phyloP scores from a whole-genome alignment of 2,329 filamentous ascomycete species.

The Venturiaceae sp. region DNA sequence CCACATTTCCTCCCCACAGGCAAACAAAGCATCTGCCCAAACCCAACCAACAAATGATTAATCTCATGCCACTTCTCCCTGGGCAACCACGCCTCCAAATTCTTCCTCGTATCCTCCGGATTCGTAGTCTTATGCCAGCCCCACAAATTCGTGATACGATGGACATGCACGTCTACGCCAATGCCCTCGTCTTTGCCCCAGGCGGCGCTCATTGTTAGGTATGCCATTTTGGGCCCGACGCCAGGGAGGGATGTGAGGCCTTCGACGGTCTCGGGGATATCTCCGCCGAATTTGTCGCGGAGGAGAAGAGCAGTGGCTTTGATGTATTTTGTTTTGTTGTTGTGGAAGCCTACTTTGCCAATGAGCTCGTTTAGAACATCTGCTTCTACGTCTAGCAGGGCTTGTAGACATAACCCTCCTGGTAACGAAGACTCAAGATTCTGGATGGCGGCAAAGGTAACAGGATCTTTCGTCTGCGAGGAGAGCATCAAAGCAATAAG shows the following conservation, averaged over 20 bases:
- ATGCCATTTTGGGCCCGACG: slow-evolving; percentile 92
- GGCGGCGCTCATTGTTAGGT: slow-evolving; percentile 73
- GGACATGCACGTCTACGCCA: slow-evolving; percentile 90
- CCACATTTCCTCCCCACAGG: slow-evolving; percentile 74
- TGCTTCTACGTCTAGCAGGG: slow-evolving; percentile 64
- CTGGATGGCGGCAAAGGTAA: slow-evolving; percentile 75
- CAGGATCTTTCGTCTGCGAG: slow-evolving; percentile 87
- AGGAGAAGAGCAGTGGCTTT: slow-evolving; percentile 66
- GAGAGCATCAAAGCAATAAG: slow-evolving; percentile 83
- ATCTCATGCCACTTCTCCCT: slow-evolving; percentile 84
- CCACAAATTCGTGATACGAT: slow-evolving; percentile 91
- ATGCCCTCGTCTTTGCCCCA: slow-evolving; percentile 66
- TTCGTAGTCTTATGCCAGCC: slow-evolving; percentile 76
- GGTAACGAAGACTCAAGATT: slow-evolving; percentile 65
- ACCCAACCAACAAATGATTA: slow-evolving; percentile 77
- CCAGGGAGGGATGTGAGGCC: slow-evolving; percentile 71
- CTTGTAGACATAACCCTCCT: slow-evolving; percentile 61
- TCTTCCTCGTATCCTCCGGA: slow-evolving; percentile 71
- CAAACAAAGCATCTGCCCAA: slow-evolving; percentile 79
- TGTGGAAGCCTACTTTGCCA: slow-evolving; percentile 82
- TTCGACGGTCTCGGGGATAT: slow-evolving; percentile 71
- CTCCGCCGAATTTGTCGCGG: slow-evolving; percentile 57
- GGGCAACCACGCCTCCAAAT: slow-evolving; percentile 75
- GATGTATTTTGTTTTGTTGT: slow-evolving; percentile 82
- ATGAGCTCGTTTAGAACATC: slow-evolving; percentile 63